Conservation (phyloP, 768 basidiomycete genomes). For the Pisolithus sp. region DNA sequence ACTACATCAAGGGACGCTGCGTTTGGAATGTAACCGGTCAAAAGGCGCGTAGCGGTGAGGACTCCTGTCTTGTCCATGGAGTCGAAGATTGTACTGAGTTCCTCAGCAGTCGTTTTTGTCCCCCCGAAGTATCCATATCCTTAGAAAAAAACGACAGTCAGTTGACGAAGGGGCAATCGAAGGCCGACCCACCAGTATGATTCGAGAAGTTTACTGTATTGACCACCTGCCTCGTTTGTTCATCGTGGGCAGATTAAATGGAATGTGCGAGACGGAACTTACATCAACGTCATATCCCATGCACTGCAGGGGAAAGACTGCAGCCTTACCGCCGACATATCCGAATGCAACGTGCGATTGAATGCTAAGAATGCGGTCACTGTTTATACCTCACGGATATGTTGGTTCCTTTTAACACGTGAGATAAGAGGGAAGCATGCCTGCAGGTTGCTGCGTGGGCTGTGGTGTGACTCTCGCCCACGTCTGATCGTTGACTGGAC, state of each 20-base stretch:
- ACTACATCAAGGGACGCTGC: conserved; percentile 72
- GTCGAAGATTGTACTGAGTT: conserved; percentile 71
- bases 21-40: conserved; percentile 90
- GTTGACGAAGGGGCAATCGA: not conserved
- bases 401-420: not conserved
- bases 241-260: not conserved
- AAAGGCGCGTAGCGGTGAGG: conserved; percentile 59
- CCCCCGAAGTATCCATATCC: conserved; percentile 84
- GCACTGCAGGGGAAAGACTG: conserved; percentile 71
- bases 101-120: conserved; percentile 66
- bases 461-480: not conserved
- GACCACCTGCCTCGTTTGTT: conserved; percentile 46
- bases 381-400: conserved; percentile 2
- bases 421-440: conserved; percentile 5
- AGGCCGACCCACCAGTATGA: conserved; percentile 61
- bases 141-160: conserved; percentile 23
- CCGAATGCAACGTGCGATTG: conserved; percentile 94
- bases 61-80: conserved; percentile 73
- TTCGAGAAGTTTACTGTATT: conserved; percentile 96
- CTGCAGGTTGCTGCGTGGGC: not conserved
- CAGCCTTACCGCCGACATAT: conserved; percentile 85
- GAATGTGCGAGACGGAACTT: conserved; percentile 22
- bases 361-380: conserved; percentile 72
- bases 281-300: conserved; percentile 97
- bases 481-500: not conserved